A percentile compares a stretch with the other conserved stretches of the same genome.
Evolutionary conservation across 2,329 filamentous ascomycete genomes (phyloP).

Genomic region (Sarocladiaceae sp.): DNA sequence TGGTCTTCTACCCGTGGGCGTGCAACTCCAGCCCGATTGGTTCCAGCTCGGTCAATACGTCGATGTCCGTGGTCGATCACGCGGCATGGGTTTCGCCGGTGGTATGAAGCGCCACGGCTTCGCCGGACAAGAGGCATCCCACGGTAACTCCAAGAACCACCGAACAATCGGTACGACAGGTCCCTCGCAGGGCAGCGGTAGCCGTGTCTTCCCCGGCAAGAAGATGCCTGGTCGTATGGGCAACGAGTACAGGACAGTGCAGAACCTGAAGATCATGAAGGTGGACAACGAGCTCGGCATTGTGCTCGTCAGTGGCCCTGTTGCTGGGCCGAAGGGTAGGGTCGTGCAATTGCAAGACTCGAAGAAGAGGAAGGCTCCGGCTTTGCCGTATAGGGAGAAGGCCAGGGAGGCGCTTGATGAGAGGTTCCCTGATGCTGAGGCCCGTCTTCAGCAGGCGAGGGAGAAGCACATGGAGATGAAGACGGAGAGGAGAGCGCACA

Average conservation of each 20-base stretch:
- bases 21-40: constrained; percentile 78
- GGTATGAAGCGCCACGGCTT: constrained; percentile 98
- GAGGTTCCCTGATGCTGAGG: constrained; percentile 42
- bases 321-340: constrained; percentile 84
- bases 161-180: constrained; percentile 87
- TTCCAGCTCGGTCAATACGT: constrained; percentile 88
- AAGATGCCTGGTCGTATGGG: constrained; percentile 98
- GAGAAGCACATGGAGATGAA: constrained; percentile 50
- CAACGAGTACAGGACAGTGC: constrained; percentile 78
- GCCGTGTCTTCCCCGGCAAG: constrained; percentile 90
- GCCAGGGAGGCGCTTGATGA: constrained; percentile 38
- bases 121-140: constrained; percentile 79
- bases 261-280: constrained; percentile 86
- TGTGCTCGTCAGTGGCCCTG: constrained; percentile 79
- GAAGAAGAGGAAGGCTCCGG: constrained; percentile 70
- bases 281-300: constrained; percentile 84
- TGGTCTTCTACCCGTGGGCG: constrained; percentile 73
- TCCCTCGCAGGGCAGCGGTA: constrained; percentile 86
- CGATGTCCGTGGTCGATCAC: constrained; percentile 73
- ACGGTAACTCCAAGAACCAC: constrained; percentile 95
- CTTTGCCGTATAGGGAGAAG: constrained; percentile 43
- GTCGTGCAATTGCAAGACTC: constrained; percentile 85
- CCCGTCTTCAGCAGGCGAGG: constrained; percentile 44
- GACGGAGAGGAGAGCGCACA: constrained; percentile 26
- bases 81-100: constrained; percentile 92